Evolutionary conservation across 192 early-diverging fungal species (phyloP).

Genomic region (Allomyces macrogynus): DNA sequence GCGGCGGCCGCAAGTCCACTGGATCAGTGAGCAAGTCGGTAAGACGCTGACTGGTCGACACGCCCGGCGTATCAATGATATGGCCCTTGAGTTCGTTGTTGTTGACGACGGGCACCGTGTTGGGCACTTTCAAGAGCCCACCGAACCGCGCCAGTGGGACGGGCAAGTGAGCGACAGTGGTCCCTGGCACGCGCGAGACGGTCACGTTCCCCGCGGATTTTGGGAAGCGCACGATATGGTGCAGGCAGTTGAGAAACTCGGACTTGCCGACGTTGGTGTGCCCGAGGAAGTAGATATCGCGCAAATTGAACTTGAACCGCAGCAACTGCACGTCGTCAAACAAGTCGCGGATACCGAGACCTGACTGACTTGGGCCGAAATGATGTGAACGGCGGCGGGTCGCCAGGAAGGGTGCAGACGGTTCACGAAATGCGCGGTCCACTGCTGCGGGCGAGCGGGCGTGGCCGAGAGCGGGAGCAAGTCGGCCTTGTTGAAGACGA

Average conservation of each 20-base stretch:
- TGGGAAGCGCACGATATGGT: slow-evolving; percentile 24
- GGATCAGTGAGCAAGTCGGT: slow-evolving; percentile 18
- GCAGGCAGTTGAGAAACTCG: slow-evolving; percentile 43
- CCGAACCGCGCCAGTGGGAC: slow-evolving; percentile 34
- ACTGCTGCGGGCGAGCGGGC: slow-evolving; percentile 27
- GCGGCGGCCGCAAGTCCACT: slow-evolving; percentile 25
- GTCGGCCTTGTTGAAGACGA: slow-evolving; percentile 55
- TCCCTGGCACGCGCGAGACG: slow-evolving; percentile 43
- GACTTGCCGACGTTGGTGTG: slow-evolving; percentile 61
- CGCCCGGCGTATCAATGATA: slow-evolving; percentile 40
- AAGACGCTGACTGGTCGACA: slow-evolving; percentile 31
- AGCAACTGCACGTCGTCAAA: slow-evolving; percentile 17
- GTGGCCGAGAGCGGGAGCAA: slow-evolving; percentile 34
- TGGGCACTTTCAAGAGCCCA: slow-evolving; percentile 9
- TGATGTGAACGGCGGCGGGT: slow-evolving; percentile 21
- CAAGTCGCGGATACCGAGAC: slow-evolving; percentile 27
- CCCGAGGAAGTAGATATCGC: slow-evolving; percentile 50
- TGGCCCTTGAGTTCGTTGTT: slow-evolving; percentile 15
- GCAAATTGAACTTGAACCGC: slow-evolving; percentile 15
- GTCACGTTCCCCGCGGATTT: slow-evolving; percentile 25
- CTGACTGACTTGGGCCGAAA: slow-evolving; percentile 42
- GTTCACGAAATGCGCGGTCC: slow-evolving; percentile 16
- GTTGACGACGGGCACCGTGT: slow-evolving; percentile 12
- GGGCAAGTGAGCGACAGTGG: slow-evolving; percentile 40
- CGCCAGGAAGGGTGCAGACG: slow-evolving; percentile 7